Evolutionary conservation across 1,139 yeast genomes (phyloP).

Genomic region (Taphrina pruni): DNA sequence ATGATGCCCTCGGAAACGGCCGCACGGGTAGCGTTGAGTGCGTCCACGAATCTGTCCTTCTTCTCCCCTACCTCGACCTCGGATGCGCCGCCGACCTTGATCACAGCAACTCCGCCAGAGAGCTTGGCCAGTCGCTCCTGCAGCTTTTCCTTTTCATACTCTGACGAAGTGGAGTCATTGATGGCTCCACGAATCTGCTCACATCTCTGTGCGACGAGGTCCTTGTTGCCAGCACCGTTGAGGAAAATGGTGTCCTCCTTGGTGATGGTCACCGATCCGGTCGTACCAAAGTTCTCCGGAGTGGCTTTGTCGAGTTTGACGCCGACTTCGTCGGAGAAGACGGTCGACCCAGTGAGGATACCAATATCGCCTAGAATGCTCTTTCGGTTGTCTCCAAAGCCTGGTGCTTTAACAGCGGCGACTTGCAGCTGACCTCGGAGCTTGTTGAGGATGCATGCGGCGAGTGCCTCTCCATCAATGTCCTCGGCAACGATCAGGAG

Average conservation of each 20-base stretch:
- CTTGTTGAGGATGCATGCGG: constrained; percentile 98
- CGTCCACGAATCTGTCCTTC: constrained; percentile 99
- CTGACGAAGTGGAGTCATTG: constrained; percentile 74
- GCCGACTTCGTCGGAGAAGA: constrained; percentile 97
- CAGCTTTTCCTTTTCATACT: constrained; percentile 95
- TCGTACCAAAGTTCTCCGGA: constrained; percentile 86
- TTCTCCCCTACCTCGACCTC: constrained; percentile 99
- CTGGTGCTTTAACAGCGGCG: constrained; percentile 98
- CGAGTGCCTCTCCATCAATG: constrained; percentile 97
- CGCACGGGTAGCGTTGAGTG: constrained; percentile 98
- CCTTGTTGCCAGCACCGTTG: constrained; percentile 95
- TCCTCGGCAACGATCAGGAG: constrained; percentile 94
- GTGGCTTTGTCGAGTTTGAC: constrained; percentile 97
- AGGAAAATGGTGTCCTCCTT: constrained; percentile 96
- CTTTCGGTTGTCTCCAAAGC: constrained; percentile 99
- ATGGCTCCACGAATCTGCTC: constrained; percentile 92
- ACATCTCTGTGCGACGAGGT: constrained; percentile 84
- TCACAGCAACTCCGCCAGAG: constrained; percentile 99
- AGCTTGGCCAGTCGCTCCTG: constrained; percentile 98
- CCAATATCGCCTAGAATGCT: constrained; percentile 97
- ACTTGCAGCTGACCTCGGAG: constrained; percentile 99
- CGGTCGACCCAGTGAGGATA: constrained; percentile 95
- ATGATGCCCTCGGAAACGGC: constrained; percentile 99
- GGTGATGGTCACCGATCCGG: constrained; percentile 91
- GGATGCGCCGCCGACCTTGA: constrained; percentile 97